Evolutionary conservation across 768 basidiomycete species (phyloP), one percentile per base, ranked within the genome.

Genomic region (Leccinellum rugosiceps): DNA sequence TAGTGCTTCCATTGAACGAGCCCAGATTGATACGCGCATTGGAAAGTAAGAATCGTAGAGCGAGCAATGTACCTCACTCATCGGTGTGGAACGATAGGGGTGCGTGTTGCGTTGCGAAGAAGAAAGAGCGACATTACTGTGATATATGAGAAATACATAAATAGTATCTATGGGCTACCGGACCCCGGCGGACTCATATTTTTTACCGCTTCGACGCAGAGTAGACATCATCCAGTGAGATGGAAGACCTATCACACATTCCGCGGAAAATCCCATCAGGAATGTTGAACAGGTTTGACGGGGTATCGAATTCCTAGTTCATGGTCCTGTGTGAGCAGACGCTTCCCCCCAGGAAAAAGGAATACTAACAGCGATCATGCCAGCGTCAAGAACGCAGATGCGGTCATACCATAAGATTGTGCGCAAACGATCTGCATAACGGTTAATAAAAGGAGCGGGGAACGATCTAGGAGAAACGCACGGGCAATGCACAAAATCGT

Each of bases 401-500:
- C 90, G 80, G 72, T 98, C 92, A 65, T 94, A 95, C 13, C 83
- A 80, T 59, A 94, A 85, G 65, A 96, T 94, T 2, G 94, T 96
- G 46, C 86, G 82, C 52, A 96, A 74, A 25, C 94, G 88, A 72
- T 96, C 91, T 85, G 67, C 47, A 47, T 43, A 15, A 46, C 17
- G 32, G 28, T 54, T 19, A 63, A 51, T 47, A 46, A 55, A 54
- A 4, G 17, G 17, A n/a, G 14, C 17, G 48, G 15, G 17, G 15
- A 49, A 34, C 34, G 15, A 14, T 7, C 6, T 10, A 25, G 17
- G 48, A 48, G 19, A 26, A 43, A 79, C 88, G 72, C 64, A 90
- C 87, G 92, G 58, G 90, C 90, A 59, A 95, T 94, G 71, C 90
- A 93, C 15, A 95, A 73, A 54, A 95, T 82, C 0, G 94, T 96